Base-by-base conservation (phyloP, 1,284 basidiomycete species). In the Ganoderma multipileum region DNA sequence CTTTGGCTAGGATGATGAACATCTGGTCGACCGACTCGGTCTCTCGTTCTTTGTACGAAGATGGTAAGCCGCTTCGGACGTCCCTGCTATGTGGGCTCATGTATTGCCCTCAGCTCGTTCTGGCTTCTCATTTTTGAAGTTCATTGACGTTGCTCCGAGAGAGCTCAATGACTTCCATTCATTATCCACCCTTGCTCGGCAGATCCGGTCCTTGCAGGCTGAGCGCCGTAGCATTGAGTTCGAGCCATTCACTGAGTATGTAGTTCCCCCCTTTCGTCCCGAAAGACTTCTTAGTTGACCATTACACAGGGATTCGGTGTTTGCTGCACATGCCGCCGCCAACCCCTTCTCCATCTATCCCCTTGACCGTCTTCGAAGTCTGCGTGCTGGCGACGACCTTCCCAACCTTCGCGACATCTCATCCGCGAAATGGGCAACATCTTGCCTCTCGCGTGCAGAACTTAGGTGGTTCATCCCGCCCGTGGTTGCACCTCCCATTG, bases 1-100 rank as follows among this genome's bases (percentile, higher is more conserved):
- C 89, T 67, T 78, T 96, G 63, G 82, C 85, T 68, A 92, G 90
- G 71, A 82, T 97, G 71, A 89, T 97, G 83, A 97, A 93, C 78
- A 97, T 99, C 68, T 99, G 98, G 97, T 87, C 90, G 0, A 86
- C 91, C 0, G 92, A 94, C 70, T 89, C 93, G 86, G 90, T 98
- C 60, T 84, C 92, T 73, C 83, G 82, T 55, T 95, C 94, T n/a
- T 77, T 94, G 41, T 85, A 89, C 61, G 82, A 90, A 64, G 84
- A 88, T 73, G 81, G 94, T 94, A 75, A 73, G 87, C 78, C 2
- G 30, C 38, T 33, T 8, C 3, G 62, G 3, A 33, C 23, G 18
- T 4, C 33, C 36, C 28, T 55, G n/a, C 41, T 18, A 16, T 12
- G 6, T 20, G 6, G 14, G 41, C 67, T 69, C 33, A 71, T 52